phyloP scores from a whole-genome alignment of 2,329 filamentous ascomycete genomes.

The Lachnellula hyalina region DNA sequence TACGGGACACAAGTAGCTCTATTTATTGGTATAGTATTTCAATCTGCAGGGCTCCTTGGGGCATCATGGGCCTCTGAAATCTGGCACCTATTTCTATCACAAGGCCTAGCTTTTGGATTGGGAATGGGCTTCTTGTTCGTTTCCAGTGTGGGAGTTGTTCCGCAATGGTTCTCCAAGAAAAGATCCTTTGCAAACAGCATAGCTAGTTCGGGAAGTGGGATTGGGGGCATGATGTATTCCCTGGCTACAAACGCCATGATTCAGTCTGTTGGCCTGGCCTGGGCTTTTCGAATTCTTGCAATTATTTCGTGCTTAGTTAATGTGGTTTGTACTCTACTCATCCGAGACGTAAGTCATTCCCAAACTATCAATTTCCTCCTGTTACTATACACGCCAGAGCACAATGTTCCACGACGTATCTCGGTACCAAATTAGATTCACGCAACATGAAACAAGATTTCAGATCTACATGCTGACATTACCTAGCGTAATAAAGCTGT shows the following conservation, averaged over 20 bases:
- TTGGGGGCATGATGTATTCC: conserved; percentile 61
- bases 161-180: conserved; percentile 56
- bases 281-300: conserved; percentile 49
- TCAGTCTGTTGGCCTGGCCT: conserved; percentile 44
- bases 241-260: conserved; percentile 52
- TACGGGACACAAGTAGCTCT: conserved; percentile 62
- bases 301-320: conserved; percentile 62
- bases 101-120: conserved; percentile 71
- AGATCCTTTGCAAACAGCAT: conserved; percentile 58
- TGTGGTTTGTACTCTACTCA: conserved; percentile 53
- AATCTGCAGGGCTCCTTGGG: conserved; percentile 60
- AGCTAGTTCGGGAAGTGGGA: conserved; percentile 59
- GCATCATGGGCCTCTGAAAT: conserved; percentile 64
- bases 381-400: neutral
- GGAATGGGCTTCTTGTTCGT: conserved; percentile 74
- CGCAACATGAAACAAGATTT: neutral
- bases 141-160: conserved; percentile 54
- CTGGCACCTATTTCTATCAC: conserved; percentile 72
- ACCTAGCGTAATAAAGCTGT: conserved; percentile 58
- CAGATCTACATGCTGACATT: neutral
- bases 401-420: neutral
- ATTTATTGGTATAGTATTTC: conserved; percentile 57
- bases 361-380: neutral
- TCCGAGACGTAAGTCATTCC: conserved; percentile 48
- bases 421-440: neutral